Evolutionary conservation across 345 rosid species (phyloP).

Genomic region (Murraya paniculata): DNA sequence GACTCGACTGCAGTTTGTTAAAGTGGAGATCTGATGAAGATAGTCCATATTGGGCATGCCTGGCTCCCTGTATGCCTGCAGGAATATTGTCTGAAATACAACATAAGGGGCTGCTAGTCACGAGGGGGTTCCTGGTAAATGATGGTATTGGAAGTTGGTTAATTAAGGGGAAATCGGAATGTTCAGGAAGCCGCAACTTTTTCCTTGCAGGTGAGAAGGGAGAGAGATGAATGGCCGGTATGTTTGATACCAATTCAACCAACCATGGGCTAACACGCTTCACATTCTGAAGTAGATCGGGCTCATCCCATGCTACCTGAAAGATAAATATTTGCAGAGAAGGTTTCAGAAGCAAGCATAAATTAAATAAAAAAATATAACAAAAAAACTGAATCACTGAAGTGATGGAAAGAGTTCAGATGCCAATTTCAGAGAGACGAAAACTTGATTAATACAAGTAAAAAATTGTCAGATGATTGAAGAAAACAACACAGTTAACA

Average conservation of each 20-base stretch:
- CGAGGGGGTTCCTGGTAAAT: constrained; percentile 56
- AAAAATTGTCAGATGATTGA: background rate
- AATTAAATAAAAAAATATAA: background rate
- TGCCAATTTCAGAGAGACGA: background rate
- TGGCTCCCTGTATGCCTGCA: constrained; percentile 99
- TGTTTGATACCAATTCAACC: constrained; percentile 78
- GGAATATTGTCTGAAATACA: constrained; percentile 73
- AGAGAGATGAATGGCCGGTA: constrained; percentile 65
- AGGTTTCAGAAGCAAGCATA: background rate
- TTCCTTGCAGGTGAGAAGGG: constrained; percentile 90
- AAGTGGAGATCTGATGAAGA: constrained; percentile 68
- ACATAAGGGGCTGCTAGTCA: constrained; percentile 59
- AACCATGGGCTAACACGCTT: constrained; percentile 95
- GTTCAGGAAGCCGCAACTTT: constrained; percentile 68
- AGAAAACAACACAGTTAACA: background rate
- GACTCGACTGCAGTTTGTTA: constrained; percentile 54
- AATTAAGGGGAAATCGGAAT: constrained; percentile 49
- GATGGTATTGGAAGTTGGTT: constrained; percentile 60
- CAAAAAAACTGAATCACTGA: background rate
- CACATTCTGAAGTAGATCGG: constrained; percentile 91
- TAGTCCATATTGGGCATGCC: constrained; percentile 88
- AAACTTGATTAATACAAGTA: background rate
- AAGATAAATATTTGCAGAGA: constrained; percentile 9
- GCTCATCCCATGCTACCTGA: constrained; percentile 99
- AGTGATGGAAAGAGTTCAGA: background rate